A percentile compares a stretch with the other conserved stretches of the same genome.
Evolutionary conservation across 2,329 filamentous ascomycete genomes (phyloP).

Genomic region (Leptographium lundbergii): DNA sequence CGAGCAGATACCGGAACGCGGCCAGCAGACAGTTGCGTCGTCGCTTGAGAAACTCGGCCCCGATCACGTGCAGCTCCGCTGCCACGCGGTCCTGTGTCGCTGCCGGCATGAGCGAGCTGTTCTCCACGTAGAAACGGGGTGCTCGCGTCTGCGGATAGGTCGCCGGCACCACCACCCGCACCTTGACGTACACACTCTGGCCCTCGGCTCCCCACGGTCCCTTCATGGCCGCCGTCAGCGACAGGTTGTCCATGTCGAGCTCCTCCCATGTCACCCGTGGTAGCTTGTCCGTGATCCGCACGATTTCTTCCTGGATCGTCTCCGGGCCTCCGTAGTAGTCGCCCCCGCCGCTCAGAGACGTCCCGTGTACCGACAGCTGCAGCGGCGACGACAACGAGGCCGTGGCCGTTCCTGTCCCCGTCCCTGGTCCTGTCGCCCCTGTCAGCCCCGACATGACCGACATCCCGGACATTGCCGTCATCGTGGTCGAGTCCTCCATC

Average conservation of each 20-base stretch:
- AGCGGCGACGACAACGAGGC: conserved; percentile 20
- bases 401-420: background rate
- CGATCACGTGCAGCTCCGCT: conserved; percentile 43
- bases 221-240: conserved; percentile 46
- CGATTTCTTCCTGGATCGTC: conserved; percentile 50
- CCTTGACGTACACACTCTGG: conserved; percentile 47
- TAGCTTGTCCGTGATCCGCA: conserved; percentile 48
- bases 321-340: conserved; percentile 46
- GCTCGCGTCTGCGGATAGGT: conserved; percentile 45
- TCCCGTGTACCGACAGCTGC: conserved; percentile 39
- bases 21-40: conserved; percentile 51
- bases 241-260: conserved; percentile 49
- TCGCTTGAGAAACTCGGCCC: conserved; percentile 39
- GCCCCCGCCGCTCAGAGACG: conserved; percentile 32
- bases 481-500: conserved; percentile 5
- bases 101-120: conserved; percentile 48
- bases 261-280: conserved; percentile 53
- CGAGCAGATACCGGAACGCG: conserved; percentile 49
- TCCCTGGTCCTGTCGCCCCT: background rate
- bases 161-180: conserved; percentile 46
- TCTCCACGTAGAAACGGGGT: conserved; percentile 48
- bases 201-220: conserved; percentile 49
- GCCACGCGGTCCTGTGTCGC: conserved; percentile 40
- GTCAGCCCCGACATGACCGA: background rate
- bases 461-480: background rate